These are phyloP conservation scores for Rugonectria rugulosa DNA, from an alignment of 2,329 filamentous ascomycete species.

Conservation along the genomic window DNA sequence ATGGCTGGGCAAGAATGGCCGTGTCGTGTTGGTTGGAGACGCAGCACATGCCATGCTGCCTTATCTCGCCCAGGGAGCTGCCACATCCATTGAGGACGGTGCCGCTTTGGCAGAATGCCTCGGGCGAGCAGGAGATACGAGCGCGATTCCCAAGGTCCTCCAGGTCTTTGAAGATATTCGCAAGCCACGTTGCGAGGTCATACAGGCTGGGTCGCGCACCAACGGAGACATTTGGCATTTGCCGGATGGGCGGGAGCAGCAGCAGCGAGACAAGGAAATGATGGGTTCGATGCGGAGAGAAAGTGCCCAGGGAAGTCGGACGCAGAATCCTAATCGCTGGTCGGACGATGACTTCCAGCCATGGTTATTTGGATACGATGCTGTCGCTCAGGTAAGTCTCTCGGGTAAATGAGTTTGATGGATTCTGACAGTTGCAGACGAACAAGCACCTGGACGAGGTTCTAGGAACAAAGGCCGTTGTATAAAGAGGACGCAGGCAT, in stretches of 20 bases:
- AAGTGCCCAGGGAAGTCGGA: not conserved
- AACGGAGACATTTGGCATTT: not conserved
- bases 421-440: too few species aligned
- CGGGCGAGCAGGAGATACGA: not conserved
- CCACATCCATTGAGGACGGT: not conserved
- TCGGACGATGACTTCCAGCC: not conserved
- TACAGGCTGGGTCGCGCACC: not conserved
- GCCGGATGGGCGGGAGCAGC: not conserved
- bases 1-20: not conserved
- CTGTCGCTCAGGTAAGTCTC: too few species aligned
- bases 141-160: not conserved
- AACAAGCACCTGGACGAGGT: too few species aligned
- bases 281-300: not conserved
- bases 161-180: not conserved
- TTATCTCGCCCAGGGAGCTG: not conserved
- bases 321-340: not conserved
- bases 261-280: not conserved
- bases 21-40: not conserved
- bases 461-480: too few species aligned
- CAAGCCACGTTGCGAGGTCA: not conserved
- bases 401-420: too few species aligned
- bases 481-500: too few species aligned
- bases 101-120: not conserved
- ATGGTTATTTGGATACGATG: not conserved
- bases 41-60: not conserved